Evolutionary conservation across 2,329 filamentous ascomycete species (phyloP).

Genomic region (Atkinsonella texensis): DNA sequence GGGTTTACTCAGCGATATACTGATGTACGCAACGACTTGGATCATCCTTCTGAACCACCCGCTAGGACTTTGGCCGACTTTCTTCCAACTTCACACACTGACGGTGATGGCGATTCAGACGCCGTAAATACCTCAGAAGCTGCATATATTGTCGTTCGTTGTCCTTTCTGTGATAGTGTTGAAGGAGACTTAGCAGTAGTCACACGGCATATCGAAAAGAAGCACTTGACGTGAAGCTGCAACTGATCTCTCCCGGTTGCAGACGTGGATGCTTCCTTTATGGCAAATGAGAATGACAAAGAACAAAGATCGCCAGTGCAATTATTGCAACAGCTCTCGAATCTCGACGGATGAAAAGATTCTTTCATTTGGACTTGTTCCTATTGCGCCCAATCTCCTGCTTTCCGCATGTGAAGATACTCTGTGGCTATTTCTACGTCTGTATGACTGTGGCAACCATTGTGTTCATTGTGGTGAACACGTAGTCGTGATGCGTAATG

Average conservation of each 20-base stretch:
- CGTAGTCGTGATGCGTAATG: too few relatives aligned
- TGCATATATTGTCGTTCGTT: slow-evolving; percentile 24
- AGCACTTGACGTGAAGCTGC: slow-evolving; percentile 16
- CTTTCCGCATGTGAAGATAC: too few relatives aligned
- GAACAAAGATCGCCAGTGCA: too few relatives aligned
- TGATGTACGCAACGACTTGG: slow-evolving; percentile 23
- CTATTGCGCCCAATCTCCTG: too few relatives aligned
- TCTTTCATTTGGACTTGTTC: too few relatives aligned
- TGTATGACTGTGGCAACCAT: too few relatives aligned
- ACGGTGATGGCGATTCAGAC: slow-evolving; percentile 9
- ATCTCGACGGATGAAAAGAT: too few relatives aligned
- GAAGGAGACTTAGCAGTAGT: slow-evolving; percentile 58
- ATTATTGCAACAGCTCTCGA: too few relatives aligned
- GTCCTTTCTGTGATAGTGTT: slow-evolving; percentile 55
- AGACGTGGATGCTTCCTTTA: too few relatives aligned
- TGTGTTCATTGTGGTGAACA: too few relatives aligned
- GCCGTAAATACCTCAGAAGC: neutral
- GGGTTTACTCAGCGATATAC: slow-evolving; percentile 21
- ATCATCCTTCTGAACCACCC: slow-evolving; percentile 26
- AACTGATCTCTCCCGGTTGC: neutral
- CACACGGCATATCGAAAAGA: slow-evolving; percentile 47
- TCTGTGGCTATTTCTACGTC: too few relatives aligned
- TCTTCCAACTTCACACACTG: slow-evolving; percentile 29
- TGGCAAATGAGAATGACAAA: too few relatives aligned
- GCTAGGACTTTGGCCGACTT: slow-evolving; percentile 32